phyloP scores from a whole-genome alignment of 2,329 filamentous ascomycete genomes.

The Diaporthe helianthi region DNA sequence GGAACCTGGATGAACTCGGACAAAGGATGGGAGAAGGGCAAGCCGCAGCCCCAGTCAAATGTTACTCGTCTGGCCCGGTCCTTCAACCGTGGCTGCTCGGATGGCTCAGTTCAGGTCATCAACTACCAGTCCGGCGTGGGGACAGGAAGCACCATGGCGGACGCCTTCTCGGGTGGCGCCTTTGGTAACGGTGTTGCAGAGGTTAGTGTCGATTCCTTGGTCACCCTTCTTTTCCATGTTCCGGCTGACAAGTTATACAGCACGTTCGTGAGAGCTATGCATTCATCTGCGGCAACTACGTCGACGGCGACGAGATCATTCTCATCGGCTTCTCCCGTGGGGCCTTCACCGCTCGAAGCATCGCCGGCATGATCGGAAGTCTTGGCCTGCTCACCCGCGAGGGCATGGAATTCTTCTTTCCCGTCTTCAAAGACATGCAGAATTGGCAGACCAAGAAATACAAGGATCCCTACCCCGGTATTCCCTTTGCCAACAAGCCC shows the following conservation, averaged over 20 bases:
- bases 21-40: slow-evolving; percentile 54
- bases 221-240: neutral
- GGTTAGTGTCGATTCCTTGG: slow-evolving; percentile 41
- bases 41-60: slow-evolving; percentile 62
- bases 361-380: slow-evolving; percentile 59
- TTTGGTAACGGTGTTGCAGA: slow-evolving; percentile 63
- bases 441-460: slow-evolving; percentile 56
- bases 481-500: slow-evolving; percentile 58
- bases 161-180: slow-evolving; percentile 59
- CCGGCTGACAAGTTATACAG: slow-evolving; percentile 30
- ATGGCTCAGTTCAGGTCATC: slow-evolving; percentile 64
- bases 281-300: slow-evolving; percentile 68
- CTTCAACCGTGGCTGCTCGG: slow-evolving; percentile 57
- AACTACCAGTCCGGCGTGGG: slow-evolving; percentile 69
- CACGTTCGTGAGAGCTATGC: slow-evolving; percentile 68
- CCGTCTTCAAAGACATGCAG: slow-evolving; percentile 64
- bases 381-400: slow-evolving; percentile 60
- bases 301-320: slow-evolving; percentile 62
- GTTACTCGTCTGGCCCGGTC: slow-evolving; percentile 66
- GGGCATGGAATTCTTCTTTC: slow-evolving; percentile 61
- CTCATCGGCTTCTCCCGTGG: slow-evolving; percentile 65
- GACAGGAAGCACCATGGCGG: slow-evolving; percentile 56
- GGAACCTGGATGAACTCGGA: slow-evolving; percentile 62
- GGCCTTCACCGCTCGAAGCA: slow-evolving; percentile 64
- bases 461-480: slow-evolving; percentile 53